A percentile compares a stretch with the other conserved stretches of the same genome.
Conservation (phyloP, 208 protist species). For the Trichomonas vaginalis region DNA sequence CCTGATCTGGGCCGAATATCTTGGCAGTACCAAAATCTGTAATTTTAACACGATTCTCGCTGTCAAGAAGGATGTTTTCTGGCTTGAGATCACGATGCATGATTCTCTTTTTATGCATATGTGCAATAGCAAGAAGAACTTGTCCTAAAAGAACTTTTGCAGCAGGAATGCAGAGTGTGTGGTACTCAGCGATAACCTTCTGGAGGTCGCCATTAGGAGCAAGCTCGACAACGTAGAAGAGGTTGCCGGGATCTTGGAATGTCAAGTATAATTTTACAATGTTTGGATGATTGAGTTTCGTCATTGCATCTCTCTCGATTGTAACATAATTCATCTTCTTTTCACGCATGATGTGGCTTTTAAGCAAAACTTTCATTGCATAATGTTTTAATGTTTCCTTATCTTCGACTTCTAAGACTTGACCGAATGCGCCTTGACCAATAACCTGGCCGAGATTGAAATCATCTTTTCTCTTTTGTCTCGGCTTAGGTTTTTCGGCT, state of each 20-base stretch:
- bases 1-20: not conserved
- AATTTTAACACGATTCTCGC: not conserved
- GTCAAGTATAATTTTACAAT: not conserved
- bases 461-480: not conserved
- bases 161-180: not conserved
- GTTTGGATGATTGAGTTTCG: not conserved
- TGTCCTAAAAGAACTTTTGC: not conserved
- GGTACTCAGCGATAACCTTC: not conserved
- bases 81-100: constrained; percentile 15
- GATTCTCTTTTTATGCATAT: not conserved
- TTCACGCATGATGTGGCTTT: not conserved
- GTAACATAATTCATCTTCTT: constrained; percentile 12
- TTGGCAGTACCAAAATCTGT: constrained; percentile 19
- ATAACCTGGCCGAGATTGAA: not conserved
- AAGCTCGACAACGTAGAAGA: constrained; percentile 16
- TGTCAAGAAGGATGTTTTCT: constrained; percentile 18
- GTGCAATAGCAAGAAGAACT: not conserved
- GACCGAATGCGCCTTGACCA: not conserved
- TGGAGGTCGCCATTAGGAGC: not conserved
- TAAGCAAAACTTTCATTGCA: constrained; percentile 17
- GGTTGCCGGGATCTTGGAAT: constrained; percentile 14
- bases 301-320: not conserved
- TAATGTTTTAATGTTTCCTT: not conserved
- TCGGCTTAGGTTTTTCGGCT: not conserved
- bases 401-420: not conserved